Evolutionary conservation across 768 basidiomycete genomes (phyloP).

Genomic region (Gloeostereum incarnatum): DNA sequence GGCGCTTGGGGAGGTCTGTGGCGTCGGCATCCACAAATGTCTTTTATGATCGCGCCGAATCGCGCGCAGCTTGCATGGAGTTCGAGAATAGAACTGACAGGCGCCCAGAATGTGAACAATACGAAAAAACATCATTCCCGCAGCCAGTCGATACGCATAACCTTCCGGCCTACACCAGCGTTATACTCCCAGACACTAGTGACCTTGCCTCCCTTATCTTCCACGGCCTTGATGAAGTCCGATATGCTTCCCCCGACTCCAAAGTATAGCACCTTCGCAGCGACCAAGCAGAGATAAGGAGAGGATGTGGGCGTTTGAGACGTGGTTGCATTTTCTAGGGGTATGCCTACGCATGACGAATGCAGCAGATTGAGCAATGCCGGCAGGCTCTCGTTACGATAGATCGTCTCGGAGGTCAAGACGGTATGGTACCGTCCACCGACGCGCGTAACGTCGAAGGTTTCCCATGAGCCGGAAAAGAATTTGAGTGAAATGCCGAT

Average conservation of each 20-base stretch:
- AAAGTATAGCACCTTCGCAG: slow-evolving; percentile 90
- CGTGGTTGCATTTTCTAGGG: slow-evolving; percentile 2
- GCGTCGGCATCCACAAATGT: too few relatives aligned
- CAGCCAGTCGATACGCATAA: slow-evolving; percentile 61
- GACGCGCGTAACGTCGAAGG: slow-evolving; percentile 39
- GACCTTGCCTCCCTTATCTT: slow-evolving; percentile 32
- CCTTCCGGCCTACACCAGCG: slow-evolving; percentile 62
- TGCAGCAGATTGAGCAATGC: slow-evolving; percentile 49
- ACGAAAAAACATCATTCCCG: too few relatives aligned
- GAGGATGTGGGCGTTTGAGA: background rate
- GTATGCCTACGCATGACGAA: slow-evolving; percentile 17
- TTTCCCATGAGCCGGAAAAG: slow-evolving; percentile 77
- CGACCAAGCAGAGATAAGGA: slow-evolving; percentile 56
- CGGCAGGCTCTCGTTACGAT: slow-evolving; percentile 54
- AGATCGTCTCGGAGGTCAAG: slow-evolving; percentile 91
- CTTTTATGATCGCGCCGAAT: too few relatives aligned
- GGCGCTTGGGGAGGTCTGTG: too few relatives aligned
- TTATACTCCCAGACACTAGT: slow-evolving; percentile 57
- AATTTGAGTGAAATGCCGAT: slow-evolving; percentile 58
- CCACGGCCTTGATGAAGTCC: slow-evolving; percentile 58
- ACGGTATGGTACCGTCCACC: slow-evolving; percentile 51
- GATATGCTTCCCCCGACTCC: slow-evolving; percentile 87
- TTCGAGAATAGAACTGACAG: too few relatives aligned
- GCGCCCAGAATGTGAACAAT: too few relatives aligned
- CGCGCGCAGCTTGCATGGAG: too few relatives aligned